A percentile compares a stretch with the other conserved stretches of the same genome.
Conservation (phyloP, 331 rosid species). For the Spiraea crenata region DNA sequence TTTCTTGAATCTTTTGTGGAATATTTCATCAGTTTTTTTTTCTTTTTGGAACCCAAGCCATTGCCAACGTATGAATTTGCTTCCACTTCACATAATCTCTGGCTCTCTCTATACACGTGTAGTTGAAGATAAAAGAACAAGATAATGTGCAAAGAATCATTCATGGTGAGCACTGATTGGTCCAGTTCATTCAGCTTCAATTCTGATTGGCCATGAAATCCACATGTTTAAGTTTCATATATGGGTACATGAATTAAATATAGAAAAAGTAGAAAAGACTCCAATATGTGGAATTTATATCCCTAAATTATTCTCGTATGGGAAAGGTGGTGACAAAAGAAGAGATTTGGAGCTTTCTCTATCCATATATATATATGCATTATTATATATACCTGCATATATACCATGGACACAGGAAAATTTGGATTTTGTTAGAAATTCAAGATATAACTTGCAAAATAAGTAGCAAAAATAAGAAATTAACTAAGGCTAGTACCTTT, state of each 20-base stretch:
- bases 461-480: too few species aligned
- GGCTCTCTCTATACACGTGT: constrained; percentile 51
- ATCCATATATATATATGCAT: too few species aligned
- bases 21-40: background rate
- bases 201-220: constrained; percentile 30
- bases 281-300: constrained; percentile 7
- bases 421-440: too few species aligned
- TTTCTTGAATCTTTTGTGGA: background rate
- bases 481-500: too few species aligned
- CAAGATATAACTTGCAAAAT: too few species aligned
- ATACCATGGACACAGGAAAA: background rate
- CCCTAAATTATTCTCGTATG: constrained; percentile 8
- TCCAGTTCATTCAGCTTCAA: constrained; percentile 14
- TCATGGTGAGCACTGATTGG: constrained; percentile 18
- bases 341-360: constrained; percentile 39
- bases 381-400: background rate
- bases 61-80: constrained; percentile 63
- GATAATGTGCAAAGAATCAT: constrained; percentile 24
- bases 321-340: constrained; percentile 37
- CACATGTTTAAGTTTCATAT: constrained; percentile 27
- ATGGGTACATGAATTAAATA: constrained; percentile 12
- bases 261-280: constrained; percentile 40
- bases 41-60: constrained; percentile 41
- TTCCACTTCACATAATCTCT: constrained; percentile 82
- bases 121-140: constrained; percentile 46